Evolutionary conservation across 2,329 filamentous ascomycete species (phyloP).

Genomic region (Venturia oleaginea): DNA sequence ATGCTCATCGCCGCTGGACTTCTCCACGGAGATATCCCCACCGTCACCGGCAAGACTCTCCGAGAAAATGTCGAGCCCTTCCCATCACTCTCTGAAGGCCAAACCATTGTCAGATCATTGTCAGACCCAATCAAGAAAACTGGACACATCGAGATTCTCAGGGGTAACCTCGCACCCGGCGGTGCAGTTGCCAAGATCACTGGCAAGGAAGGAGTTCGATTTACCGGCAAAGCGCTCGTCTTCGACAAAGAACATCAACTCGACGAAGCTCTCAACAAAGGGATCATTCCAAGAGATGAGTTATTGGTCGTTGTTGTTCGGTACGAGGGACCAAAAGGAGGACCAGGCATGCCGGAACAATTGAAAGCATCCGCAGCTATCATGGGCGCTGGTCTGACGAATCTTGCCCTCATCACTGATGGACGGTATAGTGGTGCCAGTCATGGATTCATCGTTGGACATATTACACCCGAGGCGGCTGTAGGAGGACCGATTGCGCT

Average conservation of each 20-base stretch:
- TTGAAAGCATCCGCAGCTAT: slow-evolving; percentile 80
- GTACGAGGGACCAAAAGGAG: slow-evolving; percentile 89
- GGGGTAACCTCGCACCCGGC: slow-evolving; percentile 77
- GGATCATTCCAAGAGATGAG: slow-evolving; percentile 62
- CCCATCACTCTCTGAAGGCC: slow-evolving; percentile 67
- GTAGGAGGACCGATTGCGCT: slow-evolving; percentile 82
- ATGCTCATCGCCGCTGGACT: slow-evolving; percentile 67
- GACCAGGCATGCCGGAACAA: slow-evolving; percentile 94
- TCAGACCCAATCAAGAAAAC: slow-evolving; percentile 76
- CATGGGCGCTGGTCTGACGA: slow-evolving; percentile 82
- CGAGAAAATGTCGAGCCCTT: slow-evolving; percentile 70
- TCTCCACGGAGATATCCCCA: slow-evolving; percentile 68
- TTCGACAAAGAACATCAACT: slow-evolving; percentile 81
- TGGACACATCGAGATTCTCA: slow-evolving; percentile 81
- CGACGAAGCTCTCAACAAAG: slow-evolving; percentile 61
- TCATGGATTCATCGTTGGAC: slow-evolving; percentile 89
- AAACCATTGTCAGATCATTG: slow-evolving; percentile 74
- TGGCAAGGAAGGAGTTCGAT: slow-evolving; percentile 79
- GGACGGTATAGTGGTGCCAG: slow-evolving; percentile 80
- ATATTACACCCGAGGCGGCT: slow-evolving; percentile 84
- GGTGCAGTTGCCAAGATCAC: slow-evolving; percentile 95
- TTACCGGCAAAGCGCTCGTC: slow-evolving; percentile 71
- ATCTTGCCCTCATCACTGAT: slow-evolving; percentile 86
- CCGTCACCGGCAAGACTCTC: slow-evolving; percentile 76
- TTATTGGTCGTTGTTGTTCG: slow-evolving; percentile 85